Conservation (phyloP, 495 filamentous ascomycete genomes). For the Cairneyella variabilis region DNA sequence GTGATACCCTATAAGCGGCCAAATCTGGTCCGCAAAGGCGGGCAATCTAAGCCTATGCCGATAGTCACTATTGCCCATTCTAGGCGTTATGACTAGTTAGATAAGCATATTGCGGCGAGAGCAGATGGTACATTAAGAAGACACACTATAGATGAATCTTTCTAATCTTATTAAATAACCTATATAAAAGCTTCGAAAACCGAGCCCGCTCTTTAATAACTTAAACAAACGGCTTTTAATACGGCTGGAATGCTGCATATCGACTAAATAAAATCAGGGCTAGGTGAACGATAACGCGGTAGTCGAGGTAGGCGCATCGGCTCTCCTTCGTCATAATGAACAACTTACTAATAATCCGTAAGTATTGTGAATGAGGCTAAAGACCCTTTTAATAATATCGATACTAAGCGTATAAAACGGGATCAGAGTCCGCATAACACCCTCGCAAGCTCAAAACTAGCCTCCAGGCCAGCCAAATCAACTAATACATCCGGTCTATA, state of each 20-base stretch:
- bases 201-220: constrained; percentile 1
- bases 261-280: constrained; percentile 5
- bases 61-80: not conserved
- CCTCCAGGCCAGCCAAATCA: not conserved
- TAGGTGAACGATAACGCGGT: constrained; percentile 4
- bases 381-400: constrained; percentile 14
- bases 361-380: constrained; percentile 5
- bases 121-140: not conserved
- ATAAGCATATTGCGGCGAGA: not conserved
- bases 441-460: not conserved
- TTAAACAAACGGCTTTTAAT: constrained; percentile 21
- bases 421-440: not conserved
- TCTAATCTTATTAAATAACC: not conserved
- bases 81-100: not conserved
- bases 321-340: constrained; percentile 9
- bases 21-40: no score
- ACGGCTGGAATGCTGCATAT: not conserved
- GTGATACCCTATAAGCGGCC: no score
- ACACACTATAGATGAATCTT: not conserved
- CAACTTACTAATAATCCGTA: constrained; percentile 7
- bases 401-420: constrained; percentile 9
- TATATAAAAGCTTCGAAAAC: not conserved
- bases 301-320: constrained; percentile 13
- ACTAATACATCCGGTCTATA: constrained; percentile 1
- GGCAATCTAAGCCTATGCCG: not conserved